These are phyloP conservation scores for Talaromyces adpressus DNA, from an alignment of 495 filamentous ascomycete genomes.

Conservation along the genomic window DNA sequence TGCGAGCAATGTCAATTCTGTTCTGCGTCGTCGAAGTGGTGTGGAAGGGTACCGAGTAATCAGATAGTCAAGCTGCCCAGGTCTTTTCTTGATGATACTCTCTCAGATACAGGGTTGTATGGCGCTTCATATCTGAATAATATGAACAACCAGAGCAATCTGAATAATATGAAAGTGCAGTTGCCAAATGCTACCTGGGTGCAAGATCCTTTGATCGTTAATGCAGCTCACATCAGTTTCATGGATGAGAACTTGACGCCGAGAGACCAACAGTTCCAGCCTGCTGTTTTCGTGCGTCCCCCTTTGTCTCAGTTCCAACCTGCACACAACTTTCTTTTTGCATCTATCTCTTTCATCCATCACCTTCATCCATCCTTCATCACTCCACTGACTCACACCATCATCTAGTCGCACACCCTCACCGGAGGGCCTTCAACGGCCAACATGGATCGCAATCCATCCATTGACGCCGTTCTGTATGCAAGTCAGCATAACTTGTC, in stretches of 20 bases:
- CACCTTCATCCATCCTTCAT: neutral
- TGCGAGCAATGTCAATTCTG: conserved; percentile 9
- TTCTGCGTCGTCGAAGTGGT: conserved; percentile 3
- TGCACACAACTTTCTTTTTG: neutral
- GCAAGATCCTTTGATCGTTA: conserved; percentile 8
- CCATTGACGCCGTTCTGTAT: neutral
- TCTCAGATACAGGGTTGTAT: neutral
- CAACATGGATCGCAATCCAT: neutral
- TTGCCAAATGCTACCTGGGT: conserved; percentile 9
- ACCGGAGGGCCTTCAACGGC: neutral
- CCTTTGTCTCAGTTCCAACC: neutral
- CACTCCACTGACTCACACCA: neutral
- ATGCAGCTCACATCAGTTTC: neutral
- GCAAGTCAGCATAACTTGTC: neutral
- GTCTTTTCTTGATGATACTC: neutral
- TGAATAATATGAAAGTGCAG: neutral
- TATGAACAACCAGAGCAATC: neutral
- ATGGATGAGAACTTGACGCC: neutral
- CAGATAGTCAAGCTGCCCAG: neutral
- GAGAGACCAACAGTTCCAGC: conserved; percentile 1
- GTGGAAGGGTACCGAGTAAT: conserved; percentile 1
- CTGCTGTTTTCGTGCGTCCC: conserved; percentile 7
- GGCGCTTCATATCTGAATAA: neutral
- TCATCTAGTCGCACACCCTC: conserved; percentile 4
- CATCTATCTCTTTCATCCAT: neutral